Percentiles rank a stretch among this genome's conserved stretches.
phyloP scores from a whole-genome alignment of 805 yeast species.

The Sungouiella thailandica region DNA sequence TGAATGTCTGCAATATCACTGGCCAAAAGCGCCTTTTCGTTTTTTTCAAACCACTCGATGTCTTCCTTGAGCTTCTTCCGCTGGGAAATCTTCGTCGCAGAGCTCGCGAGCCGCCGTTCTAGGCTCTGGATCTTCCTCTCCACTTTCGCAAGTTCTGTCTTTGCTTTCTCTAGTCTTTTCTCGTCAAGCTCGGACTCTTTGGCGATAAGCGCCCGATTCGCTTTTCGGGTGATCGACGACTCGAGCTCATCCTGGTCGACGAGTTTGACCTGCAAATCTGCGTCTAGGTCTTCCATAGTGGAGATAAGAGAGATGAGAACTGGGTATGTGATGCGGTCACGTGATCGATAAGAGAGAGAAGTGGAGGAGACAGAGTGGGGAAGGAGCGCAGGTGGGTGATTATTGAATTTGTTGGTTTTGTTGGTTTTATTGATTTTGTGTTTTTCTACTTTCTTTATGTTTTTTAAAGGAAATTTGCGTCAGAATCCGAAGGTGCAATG shows the following conservation, averaged over 20 bases:
- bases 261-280: constrained; percentile 41
- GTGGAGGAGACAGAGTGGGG: neutral
- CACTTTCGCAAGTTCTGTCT: constrained; percentile 41
- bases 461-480: no score
- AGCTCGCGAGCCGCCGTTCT: constrained; percentile 42
- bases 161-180: constrained; percentile 68
- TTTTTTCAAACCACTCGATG: constrained; percentile 42
- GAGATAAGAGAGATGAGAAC: neutral
- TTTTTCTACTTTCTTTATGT: no score
- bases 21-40: constrained; percentile 49
- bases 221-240: constrained; percentile 60
- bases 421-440: no score
- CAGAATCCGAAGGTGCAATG: no score
- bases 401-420: no score
- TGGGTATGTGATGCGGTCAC: neutral
- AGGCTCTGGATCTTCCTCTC: constrained; percentile 42
- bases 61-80: constrained; percentile 52
- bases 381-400: no score
- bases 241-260: constrained; percentile 84
- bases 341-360: neutral
- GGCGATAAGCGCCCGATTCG: constrained; percentile 54
- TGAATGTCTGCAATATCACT: constrained; percentile 57
- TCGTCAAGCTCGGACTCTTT: constrained; percentile 71
- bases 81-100: constrained; percentile 61
- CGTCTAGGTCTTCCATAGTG: constrained; percentile 2